phyloP scores from a whole-genome alignment of 2,329 filamentous ascomycete genomes.

The Aspergillus novoparasiticus region DNA sequence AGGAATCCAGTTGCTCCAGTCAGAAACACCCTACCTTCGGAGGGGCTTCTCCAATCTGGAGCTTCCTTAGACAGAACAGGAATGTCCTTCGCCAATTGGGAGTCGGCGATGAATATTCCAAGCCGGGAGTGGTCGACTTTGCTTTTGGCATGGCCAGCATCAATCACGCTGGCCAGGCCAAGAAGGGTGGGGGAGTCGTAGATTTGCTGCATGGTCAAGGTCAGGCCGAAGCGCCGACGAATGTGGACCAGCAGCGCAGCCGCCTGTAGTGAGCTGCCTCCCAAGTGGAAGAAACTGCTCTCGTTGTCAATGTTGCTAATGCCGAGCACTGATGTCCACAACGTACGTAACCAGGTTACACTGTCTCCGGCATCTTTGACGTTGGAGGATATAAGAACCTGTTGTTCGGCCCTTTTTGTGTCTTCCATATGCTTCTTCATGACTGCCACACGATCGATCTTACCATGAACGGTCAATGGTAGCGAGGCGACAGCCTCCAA shows the following conservation, averaged over 20 bases:
- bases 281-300: background rate
- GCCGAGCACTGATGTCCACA: conserved; percentile 1
- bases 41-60: background rate
- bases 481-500: background rate
- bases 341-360: background rate
- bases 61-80: background rate
- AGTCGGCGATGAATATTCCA: background rate
- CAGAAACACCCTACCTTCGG: background rate
- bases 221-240: background rate
- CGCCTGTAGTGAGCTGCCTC: conserved; percentile 2
- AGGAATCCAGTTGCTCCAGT: conserved; percentile 2
- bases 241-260: background rate
- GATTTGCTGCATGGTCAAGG: background rate
- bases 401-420: background rate
- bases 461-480: background rate
- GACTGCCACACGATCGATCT: background rate
- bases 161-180: background rate
- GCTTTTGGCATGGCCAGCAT: background rate
- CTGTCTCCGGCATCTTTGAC: background rate
- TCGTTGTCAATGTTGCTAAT: background rate
- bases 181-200: background rate
- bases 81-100: background rate
- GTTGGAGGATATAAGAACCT: background rate
- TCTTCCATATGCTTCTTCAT: background rate
- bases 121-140: background rate